A percentile compares a stretch with the other conserved stretches of the same genome.
Conservation (phyloP, 2,329 filamentous ascomycete genomes). For the Rhynchosporium secalis region DNA sequence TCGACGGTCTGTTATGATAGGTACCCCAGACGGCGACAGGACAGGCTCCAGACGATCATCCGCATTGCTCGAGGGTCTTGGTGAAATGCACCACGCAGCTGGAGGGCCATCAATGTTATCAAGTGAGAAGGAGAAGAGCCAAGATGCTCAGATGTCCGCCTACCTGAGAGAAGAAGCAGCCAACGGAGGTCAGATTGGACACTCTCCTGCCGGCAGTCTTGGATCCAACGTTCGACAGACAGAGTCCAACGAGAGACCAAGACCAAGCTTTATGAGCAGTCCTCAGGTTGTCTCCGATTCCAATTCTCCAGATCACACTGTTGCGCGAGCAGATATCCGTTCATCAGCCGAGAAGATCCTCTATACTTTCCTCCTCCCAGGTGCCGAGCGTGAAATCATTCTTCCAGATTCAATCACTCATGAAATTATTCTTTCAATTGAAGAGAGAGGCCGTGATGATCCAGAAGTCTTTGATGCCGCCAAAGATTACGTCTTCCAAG, state of each 20-base stretch:
- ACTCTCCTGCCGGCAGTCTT: slow-evolving; percentile 53
- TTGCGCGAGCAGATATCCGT: slow-evolving; percentile 85
- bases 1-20: slow-evolving; percentile 86
- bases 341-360: slow-evolving; percentile 96
- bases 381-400: slow-evolving; percentile 95
- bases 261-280: slow-evolving; percentile 60
- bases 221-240: slow-evolving; percentile 45
- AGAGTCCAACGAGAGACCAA: slow-evolving; percentile 48
- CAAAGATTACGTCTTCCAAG: slow-evolving; percentile 99
- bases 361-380: slow-evolving; percentile 94
- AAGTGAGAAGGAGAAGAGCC: slow-evolving; percentile 71
- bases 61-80: slow-evolving; percentile 69
- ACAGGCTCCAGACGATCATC: slow-evolving; percentile 78
- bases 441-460: slow-evolving; percentile 88
- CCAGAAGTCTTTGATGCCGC: slow-evolving; percentile 96
- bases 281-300: slow-evolving; percentile 70
- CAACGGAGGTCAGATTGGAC: slow-evolving; percentile 51
- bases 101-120: slow-evolving; percentile 63
- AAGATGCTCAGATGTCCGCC: slow-evolving; percentile 87
- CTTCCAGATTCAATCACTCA: slow-evolving; percentile 84
- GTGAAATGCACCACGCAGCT: slow-evolving; percentile 62
- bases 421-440: slow-evolving; percentile 83
- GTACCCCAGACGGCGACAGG: slow-evolving; percentile 87
- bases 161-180: slow-evolving; percentile 72
- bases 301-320: slow-evolving; percentile 78